Evolutionary conservation across 768 basidiomycete species (phyloP), one percentile per base, ranked within the genome.

Genomic region (Coprinopsis sp.): DNA sequence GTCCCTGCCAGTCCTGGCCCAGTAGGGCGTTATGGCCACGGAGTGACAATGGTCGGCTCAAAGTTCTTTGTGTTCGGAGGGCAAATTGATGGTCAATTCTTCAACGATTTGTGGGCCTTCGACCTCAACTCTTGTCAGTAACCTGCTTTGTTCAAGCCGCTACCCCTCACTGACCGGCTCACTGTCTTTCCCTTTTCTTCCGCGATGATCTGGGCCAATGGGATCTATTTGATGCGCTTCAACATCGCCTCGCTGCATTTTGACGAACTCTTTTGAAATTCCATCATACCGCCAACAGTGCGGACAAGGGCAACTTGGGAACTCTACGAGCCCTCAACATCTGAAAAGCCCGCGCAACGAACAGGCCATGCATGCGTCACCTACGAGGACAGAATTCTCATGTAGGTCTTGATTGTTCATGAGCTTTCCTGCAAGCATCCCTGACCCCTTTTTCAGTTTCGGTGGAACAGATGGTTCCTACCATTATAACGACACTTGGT

Each of bases 401-500:
- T 96, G 86, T 91, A 67, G 43, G 85, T 72, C 33, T 25, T 16
- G n/a, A n/a, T n/a, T n/a, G n/a, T n/a, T n/a, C n/a, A n/a, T n/a
- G n/a, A n/a, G n/a, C n/a, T n/a, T n/a, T n/a, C n/a, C n/a, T n/a
- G n/a, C n/a, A n/a, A n/a, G n/a, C n/a, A n/a, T n/a, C n/a, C n/a
- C n/a, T n/a, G 33, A 58, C 34, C 25, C 23, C 14, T 16, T 29
- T 37, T 7, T 50, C 53, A 94, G 90, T 40, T 98, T 99, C 56
- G 96, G 96, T 25, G 96, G 96, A 37, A 99, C 96, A 11, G 96
- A 99, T 60, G 94, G 94, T n/a, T 82, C 86, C 61, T 98, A 87
- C 66, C 96, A 98, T 62, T 99, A 99, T 69, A 99, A 98, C 64
- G 96, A 99, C 62, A 97, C 93, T 6, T 99, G 96, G 96, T 76